Evolutionary conservation across 163 green algal genomes (phyloP).

Genomic region (Chlorella variabilis): DNA sequence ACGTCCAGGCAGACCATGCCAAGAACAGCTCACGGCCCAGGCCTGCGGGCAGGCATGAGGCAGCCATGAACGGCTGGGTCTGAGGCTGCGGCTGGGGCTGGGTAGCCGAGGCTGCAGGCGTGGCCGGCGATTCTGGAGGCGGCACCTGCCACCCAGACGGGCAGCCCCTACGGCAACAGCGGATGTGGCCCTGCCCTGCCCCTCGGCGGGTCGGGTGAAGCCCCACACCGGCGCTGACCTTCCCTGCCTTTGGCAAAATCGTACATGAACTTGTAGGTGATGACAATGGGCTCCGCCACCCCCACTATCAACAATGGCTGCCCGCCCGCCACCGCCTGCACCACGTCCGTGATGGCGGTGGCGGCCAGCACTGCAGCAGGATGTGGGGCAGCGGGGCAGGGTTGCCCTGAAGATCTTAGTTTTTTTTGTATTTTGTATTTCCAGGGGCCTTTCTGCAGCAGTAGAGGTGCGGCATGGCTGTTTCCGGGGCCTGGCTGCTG

Average conservation of each 20-base stretch:
- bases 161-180: too few relatives aligned
- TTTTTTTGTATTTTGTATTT: too few relatives aligned
- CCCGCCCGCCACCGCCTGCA: conserved; percentile 83
- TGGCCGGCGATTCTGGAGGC: too few relatives aligned
- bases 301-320: conserved; percentile 93
- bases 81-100: too few relatives aligned
- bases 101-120: too few relatives aligned
- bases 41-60: conserved; percentile 3
- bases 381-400: not conserved
- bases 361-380: conserved; percentile 57
- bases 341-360: conserved; percentile 68
- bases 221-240: conserved; percentile 6
- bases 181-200: not conserved
- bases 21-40: conserved; percentile 68
- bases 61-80: too few relatives aligned
- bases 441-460: too few relatives aligned
- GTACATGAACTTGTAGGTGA: conserved; percentile 87
- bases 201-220: too few relatives aligned
- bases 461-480: not conserved
- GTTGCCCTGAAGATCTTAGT: too few relatives aligned
- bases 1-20: conserved; percentile 79
- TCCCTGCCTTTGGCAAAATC: conserved; percentile 58
- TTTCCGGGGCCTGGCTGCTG: not conserved
- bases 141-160: too few relatives aligned
- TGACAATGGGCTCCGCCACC: conserved; percentile 88